Evolutionary conservation across 2,329 filamentous ascomycete genomes (phyloP).

Genomic region (Epichloe hybrida): DNA sequence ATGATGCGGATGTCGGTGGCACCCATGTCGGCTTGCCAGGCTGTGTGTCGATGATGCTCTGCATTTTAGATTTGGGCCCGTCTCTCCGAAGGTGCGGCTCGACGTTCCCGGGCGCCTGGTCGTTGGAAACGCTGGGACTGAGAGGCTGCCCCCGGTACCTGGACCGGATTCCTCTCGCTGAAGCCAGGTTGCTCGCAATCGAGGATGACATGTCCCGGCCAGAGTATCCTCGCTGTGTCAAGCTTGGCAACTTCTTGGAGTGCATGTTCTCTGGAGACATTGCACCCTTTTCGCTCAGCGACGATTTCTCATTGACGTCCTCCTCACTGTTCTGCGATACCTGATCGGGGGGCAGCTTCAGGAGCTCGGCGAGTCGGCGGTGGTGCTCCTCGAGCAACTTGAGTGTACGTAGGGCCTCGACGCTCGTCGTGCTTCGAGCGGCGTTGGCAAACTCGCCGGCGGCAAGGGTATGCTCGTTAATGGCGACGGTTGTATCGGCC

Average conservation of each 20-base stretch:
- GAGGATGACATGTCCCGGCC: constrained; percentile 63
- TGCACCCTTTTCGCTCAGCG: constrained; percentile 15
- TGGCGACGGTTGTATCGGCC: constrained; percentile 64
- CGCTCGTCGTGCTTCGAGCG: constrained; percentile 52
- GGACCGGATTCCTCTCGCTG: constrained; percentile 64
- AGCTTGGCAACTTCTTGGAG: constrained; percentile 15
- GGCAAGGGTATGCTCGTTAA: constrained; percentile 76
- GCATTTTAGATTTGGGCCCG: constrained; percentile 38
- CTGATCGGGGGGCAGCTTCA: constrained; percentile 51
- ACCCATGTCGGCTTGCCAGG: constrained; percentile 40
- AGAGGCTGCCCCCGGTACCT: constrained; percentile 55
- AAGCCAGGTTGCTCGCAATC: constrained; percentile 78
- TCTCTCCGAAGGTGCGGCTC: constrained; percentile 41
- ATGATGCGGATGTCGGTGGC: constrained; percentile 23
- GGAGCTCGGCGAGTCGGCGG: constrained; percentile 64
- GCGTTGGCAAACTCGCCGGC: constrained; percentile 81
- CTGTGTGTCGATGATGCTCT: constrained; percentile 39
- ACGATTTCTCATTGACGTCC: constrained; percentile 8
- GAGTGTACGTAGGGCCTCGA: constrained; percentile 70
- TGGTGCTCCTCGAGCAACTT: constrained; percentile 81
- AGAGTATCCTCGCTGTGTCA: constrained; percentile 34
- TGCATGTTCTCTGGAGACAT: background rate
- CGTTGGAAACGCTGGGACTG: constrained; percentile 58
- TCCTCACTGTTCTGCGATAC: constrained; percentile 19
- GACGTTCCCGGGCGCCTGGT: constrained; percentile 59